Percentiles rank a stretch among this genome's conserved stretches.
phyloP scores from a whole-genome alignment of 495 filamentous ascomycete genomes.

The Achaetomiella virescens region DNA sequence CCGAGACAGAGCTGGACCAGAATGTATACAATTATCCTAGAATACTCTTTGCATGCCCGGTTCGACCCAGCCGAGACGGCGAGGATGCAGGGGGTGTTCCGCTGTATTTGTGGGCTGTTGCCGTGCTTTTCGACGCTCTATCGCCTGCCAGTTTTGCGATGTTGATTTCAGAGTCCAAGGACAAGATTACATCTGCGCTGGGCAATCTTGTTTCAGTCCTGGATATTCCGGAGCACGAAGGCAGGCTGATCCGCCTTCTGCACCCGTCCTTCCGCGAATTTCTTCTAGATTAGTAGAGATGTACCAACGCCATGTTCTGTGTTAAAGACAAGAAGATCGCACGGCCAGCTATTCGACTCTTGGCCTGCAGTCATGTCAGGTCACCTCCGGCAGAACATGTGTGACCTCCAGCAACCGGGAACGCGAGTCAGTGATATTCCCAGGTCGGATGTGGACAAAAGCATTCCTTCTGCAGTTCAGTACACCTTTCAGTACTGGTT shows the following conservation, averaged over 20 bases:
- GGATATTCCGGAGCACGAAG: neutral
- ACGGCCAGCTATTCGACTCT: neutral
- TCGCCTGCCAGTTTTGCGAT: neutral
- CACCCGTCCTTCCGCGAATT: constrained; percentile 4
- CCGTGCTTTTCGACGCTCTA: neutral
- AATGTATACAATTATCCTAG: neutral
- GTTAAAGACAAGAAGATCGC: neutral
- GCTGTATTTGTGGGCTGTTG: neutral
- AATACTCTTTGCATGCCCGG: neutral
- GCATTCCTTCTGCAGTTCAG: too few relatives aligned
- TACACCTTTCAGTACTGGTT: too few relatives aligned
- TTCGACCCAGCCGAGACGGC: neutral
- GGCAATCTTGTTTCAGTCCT: neutral
- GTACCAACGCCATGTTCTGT: neutral
- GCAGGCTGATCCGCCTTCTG: neutral
- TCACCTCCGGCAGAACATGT: neutral
- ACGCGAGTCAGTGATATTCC: too few relatives aligned
- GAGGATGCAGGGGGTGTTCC: neutral
- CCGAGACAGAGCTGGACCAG: neutral
- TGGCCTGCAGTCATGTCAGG: neutral
- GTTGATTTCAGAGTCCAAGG: neutral
- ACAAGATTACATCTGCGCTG: neutral
- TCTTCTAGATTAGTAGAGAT: neutral
- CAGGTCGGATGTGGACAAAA: too few relatives aligned
- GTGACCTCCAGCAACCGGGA: too few relatives aligned